Evolutionary conservation across 2,329 filamentous ascomycete species (phyloP).

Genomic region (Ustilaginoidea virens): DNA sequence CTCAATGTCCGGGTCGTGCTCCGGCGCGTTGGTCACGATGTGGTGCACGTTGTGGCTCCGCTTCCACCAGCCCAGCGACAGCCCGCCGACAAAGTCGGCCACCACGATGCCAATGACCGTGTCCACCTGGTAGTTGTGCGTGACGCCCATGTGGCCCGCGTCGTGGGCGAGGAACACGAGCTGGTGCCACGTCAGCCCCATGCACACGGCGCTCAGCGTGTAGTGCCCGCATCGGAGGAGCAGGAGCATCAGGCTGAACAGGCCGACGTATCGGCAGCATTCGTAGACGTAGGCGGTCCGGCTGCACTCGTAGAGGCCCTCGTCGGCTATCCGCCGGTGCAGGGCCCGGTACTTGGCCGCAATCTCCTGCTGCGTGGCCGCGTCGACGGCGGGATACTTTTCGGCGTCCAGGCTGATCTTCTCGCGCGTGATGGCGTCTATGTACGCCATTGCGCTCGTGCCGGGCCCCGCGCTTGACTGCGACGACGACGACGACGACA

Average conservation of each 20-base stretch:
- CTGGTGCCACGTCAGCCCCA: constrained; percentile 87
- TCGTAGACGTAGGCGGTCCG: constrained; percentile 71
- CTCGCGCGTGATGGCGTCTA: constrained; percentile 55
- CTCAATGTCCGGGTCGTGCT: constrained; percentile 91
- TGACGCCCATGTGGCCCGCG: constrained; percentile 94
- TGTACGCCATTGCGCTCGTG: constrained; percentile 37
- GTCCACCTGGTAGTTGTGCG: constrained; percentile 73
- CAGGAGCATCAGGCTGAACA: constrained; percentile 46
- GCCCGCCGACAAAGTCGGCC: constrained; percentile 74
- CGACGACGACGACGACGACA: neutral
- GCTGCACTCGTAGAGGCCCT: constrained; percentile 72
- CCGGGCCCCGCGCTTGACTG: constrained; percentile 43
- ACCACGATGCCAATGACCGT: constrained; percentile 78
- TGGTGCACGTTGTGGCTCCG: constrained; percentile 92
- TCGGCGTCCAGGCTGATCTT: constrained; percentile 60
- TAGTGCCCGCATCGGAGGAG: constrained; percentile 53
- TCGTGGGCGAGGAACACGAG: constrained; percentile 89
- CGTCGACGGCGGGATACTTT: constrained; percentile 68
- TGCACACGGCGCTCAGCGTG: constrained; percentile 50
- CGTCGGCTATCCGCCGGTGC: constrained; percentile 52
- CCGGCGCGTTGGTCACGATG: constrained; percentile 86
- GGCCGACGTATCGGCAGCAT: constrained; percentile 47
- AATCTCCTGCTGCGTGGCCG: constrained; percentile 57
- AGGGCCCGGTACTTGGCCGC: constrained; percentile 69
- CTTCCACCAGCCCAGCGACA: constrained; percentile 97